A percentile compares a stretch with the other conserved stretches of the same genome.
phyloP scores from a whole-genome alignment of 2,329 filamentous ascomycete species.

The Cladophialophora immunda region DNA sequence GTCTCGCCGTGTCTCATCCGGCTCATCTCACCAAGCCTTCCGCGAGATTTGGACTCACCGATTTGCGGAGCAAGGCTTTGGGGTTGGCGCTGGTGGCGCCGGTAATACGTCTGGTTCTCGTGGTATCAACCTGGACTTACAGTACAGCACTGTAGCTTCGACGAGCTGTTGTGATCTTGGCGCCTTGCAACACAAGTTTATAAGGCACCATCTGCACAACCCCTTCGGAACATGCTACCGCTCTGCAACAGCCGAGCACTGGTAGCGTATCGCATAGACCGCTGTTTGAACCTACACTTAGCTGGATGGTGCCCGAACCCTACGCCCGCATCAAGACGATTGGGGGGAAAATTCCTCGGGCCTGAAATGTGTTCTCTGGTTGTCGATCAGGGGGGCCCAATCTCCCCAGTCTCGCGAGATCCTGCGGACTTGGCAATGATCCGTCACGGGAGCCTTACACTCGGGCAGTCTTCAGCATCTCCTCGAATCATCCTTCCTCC shows the following conservation, averaged over 20 bases:
- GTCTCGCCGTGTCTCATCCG: not conserved
- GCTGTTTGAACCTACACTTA: not conserved
- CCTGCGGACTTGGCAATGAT: conserved; percentile 1
- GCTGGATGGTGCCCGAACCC: not conserved
- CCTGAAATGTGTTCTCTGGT: conserved; percentile 2
- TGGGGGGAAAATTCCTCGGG: not conserved
- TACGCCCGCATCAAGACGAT: not conserved
- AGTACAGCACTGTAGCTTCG: not conserved
- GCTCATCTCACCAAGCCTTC: conserved; percentile 2
- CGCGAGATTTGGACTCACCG: not conserved
- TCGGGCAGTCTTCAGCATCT: not conserved
- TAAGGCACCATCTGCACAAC: not conserved
- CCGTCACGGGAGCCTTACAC: not conserved
- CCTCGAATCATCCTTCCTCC: not conserved
- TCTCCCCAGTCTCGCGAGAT: not conserved
- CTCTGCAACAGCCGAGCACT: not conserved
- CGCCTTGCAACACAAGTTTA: not conserved
- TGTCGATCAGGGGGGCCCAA: conserved; percentile 4
- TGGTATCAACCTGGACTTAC: not conserved
- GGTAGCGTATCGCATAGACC: not conserved
- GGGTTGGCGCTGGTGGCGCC: not conserved
- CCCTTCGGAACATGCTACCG: not conserved
- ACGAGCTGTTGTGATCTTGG: not conserved
- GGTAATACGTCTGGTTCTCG: not conserved
- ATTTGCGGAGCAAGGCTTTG: not conserved